Conservation (phyloP, 2,329 filamentous ascomycete species). For the Cytospora schulzeri region DNA sequence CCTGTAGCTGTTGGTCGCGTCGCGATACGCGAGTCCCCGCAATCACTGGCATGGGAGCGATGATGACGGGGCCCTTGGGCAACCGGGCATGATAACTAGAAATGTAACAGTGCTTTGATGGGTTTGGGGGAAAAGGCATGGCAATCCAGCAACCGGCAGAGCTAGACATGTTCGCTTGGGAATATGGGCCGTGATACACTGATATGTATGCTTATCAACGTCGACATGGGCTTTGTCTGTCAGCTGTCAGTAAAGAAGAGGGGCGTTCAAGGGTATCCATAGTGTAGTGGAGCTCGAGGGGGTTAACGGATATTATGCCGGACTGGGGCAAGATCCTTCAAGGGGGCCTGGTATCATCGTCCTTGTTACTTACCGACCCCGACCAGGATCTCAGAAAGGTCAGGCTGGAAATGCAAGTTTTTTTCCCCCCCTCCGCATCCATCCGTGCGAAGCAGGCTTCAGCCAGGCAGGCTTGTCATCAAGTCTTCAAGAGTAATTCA, state of each 20-base stretch:
- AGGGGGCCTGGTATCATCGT: not conserved
- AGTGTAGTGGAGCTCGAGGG: not conserved
- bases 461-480: too few species aligned
- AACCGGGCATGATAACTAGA: constrained; percentile 9
- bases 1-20: not conserved
- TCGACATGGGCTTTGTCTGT: not conserved
- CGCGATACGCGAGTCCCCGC: constrained; percentile 22
- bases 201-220: not conserved
- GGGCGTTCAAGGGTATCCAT: too few species aligned
- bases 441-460: not conserved
- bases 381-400: too few species aligned
- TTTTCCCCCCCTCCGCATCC: not conserved
- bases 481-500: too few species aligned
- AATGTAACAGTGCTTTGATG: constrained; percentile 4
- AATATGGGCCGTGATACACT: not conserved
- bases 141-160: constrained; percentile 7
- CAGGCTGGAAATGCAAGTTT: not conserved
- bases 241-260: not conserved
- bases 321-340: not conserved
- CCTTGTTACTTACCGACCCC: too few species aligned
- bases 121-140: not conserved
- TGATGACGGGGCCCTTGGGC: constrained; percentile 6
- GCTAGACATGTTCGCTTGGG: not conserved
- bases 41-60: constrained; percentile 9
- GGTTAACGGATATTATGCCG: not conserved